Evolutionary conservation across 306 rosid species (phyloP).

Genomic region (Begonia masoniana): DNA sequence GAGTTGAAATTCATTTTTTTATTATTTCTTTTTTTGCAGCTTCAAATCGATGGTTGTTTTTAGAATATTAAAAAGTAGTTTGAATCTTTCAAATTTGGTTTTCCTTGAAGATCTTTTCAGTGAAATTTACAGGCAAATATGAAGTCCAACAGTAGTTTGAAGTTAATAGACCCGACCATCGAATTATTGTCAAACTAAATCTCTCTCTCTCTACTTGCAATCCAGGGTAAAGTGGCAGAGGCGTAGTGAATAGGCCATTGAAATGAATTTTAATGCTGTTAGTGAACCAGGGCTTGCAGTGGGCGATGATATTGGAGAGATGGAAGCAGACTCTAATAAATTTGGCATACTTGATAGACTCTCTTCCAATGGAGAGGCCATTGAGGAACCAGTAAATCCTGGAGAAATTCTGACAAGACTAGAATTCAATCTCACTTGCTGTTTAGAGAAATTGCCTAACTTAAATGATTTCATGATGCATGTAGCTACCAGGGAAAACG

Average conservation of each 20-base stretch:
- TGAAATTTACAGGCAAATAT: too few species aligned
- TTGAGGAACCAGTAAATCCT: conserved; percentile 23
- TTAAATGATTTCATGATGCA: conserved; percentile 54
- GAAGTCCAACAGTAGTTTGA: too few species aligned
- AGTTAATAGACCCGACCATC: too few species aligned
- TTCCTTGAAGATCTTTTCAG: too few species aligned
- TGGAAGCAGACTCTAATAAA: conserved; percentile 12
- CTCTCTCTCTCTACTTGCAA: conserved; percentile 3
- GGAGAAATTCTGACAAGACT: conserved; percentile 25
- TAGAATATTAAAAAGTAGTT: too few species aligned
- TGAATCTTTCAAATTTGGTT: too few species aligned
- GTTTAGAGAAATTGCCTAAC: conserved; percentile 66
- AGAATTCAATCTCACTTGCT: conserved; percentile 41
- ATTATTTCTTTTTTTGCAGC: too few species aligned
- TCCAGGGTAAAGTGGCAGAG: conserved; percentile 12
- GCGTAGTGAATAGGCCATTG: conserved; percentile 3
- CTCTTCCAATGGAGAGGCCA: conserved; percentile 17
- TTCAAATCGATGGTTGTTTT: too few species aligned
- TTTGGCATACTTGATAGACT: conserved; percentile 13
- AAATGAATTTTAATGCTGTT: conserved; percentile 36
- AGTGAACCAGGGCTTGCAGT: conserved; percentile 17
- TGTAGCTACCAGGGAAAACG: conserved; percentile 49
- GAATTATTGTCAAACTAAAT: too few species aligned
- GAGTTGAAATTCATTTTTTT: too few species aligned
- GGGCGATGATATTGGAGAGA: conserved; percentile 8